phyloP scores from a whole-genome alignment of 768 basidiomycete species.

The Mycena amicta region DNA sequence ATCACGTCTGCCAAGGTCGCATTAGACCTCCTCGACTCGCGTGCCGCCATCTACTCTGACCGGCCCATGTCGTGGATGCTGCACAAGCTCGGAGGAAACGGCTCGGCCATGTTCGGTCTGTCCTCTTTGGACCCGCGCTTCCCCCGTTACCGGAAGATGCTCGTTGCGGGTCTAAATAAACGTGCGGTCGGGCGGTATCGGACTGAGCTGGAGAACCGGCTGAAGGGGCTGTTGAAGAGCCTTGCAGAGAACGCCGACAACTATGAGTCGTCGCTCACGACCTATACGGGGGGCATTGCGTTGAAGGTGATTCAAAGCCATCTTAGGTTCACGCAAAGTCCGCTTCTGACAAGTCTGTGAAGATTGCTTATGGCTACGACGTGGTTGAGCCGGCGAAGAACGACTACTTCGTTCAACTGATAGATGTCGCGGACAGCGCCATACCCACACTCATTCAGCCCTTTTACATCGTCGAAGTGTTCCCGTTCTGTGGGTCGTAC shows the following conservation, averaged over 20 bases:
- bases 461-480: conserved; percentile 42
- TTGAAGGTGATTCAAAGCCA: too few relatives aligned
- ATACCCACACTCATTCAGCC: conserved; percentile 29
- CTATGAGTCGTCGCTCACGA: conserved; percentile 31
- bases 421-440: conserved; percentile 35
- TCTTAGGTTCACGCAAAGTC: too few relatives aligned
- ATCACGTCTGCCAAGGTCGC: conserved; percentile 47
- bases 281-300: conserved; percentile 24
- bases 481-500: conserved; percentile 37
- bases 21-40: conserved; percentile 48
- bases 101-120: conserved; percentile 34
- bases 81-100: conserved; percentile 33
- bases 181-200: conserved; percentile 36
- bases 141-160: conserved; percentile 37
- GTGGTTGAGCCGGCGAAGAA: conserved; percentile 30
- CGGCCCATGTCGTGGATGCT: conserved; percentile 40
- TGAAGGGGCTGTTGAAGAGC: conserved; percentile 29
- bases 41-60: conserved; percentile 53
- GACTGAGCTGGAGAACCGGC: conserved; percentile 33
- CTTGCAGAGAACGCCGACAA: conserved; percentile 33
- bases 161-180: conserved; percentile 40
- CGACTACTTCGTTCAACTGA: conserved; percentile 35
- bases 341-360: conserved; percentile 38
- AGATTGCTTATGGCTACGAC: conserved; percentile 45
- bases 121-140: conserved; percentile 35